Percentiles rank a stretch among this genome's conserved stretches.
phyloP scores from a whole-genome alignment of 768 basidiomycete species.

The Symmetrospora coprosmae region DNA sequence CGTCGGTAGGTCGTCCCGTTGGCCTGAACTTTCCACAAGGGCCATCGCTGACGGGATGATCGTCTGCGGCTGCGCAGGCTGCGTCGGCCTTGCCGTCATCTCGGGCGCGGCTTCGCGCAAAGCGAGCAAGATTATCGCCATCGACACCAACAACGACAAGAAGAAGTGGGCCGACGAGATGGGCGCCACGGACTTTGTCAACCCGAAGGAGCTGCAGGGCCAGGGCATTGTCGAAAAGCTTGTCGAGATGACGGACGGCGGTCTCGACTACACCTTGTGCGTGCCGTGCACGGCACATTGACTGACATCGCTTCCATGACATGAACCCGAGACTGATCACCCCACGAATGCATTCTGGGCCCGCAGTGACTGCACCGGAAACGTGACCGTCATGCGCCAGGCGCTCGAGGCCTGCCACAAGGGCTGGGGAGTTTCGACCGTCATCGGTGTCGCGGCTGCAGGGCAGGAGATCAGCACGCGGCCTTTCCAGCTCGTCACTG shows the following conservation, averaged over 20 bases:
- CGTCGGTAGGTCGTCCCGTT: conserved; percentile 45
- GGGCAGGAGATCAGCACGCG: conserved; percentile 87
- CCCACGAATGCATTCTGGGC: too few relatives aligned
- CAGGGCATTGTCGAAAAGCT: conserved; percentile 78
- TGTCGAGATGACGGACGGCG: conserved; percentile 86
- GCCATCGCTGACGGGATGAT: neutral
- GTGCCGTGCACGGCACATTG: too few relatives aligned
- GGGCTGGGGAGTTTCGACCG: conserved; percentile 91
- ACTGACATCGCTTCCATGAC: too few relatives aligned
- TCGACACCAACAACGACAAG: conserved; percentile 78
- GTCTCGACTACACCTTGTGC: conserved; percentile 79
- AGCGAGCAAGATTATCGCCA: conserved; percentile 75
- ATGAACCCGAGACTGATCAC: neutral
- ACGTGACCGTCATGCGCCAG: conserved; percentile 43
- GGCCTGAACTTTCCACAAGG: too few relatives aligned
- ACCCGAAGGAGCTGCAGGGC: conserved; percentile 61
- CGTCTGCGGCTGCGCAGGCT: conserved; percentile 39
- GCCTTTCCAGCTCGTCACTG: conserved; percentile 67
- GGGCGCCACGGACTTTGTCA: conserved; percentile 88
- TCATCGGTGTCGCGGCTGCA: conserved; percentile 81
- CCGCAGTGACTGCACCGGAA: conserved; percentile 69
- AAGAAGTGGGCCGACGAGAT: conserved; percentile 79
- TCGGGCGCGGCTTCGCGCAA: conserved; percentile 62
- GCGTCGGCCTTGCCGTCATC: conserved; percentile 86
- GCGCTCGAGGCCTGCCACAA: conserved; percentile 99